Base-by-base conservation (phyloP, 768 basidiomycete genomes). In the Infundibulicybe gibba region DNA sequence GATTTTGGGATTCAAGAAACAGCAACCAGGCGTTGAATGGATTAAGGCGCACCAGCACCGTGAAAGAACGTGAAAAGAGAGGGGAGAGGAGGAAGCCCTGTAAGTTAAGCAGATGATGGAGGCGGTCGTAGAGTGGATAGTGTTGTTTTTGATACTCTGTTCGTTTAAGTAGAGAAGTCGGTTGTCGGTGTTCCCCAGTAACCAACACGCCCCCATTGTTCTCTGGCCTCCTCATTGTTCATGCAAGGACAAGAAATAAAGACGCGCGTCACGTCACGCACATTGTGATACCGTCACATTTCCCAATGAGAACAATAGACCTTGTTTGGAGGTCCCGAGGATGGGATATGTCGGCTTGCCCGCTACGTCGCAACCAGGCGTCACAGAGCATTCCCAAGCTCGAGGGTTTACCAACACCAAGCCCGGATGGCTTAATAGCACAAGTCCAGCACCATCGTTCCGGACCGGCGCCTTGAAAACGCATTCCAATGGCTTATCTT, bases 1-100 rank as follows among this genome's bases (percentile, higher is more conserved):
- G 40, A 44, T 33, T 31, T 30, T 44, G 39, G 33, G 34, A 48
- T 30, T 15, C 19, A 41, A 32, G 11, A 46, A 35, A 33, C 44
- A 40, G 57, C 54, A 47, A 52, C 52, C 50, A 53, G 51, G 46
- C 49, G 47, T 48, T 25, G 38, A 5, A 32, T 47, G 48, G 46
- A 32, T 35, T 32, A 37, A 54, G 54, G 46, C 54, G 56, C 44
- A 49, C 54, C 56, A 56, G 56, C 54, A 58, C 53, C 56, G 45
- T 38, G 14, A 38, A 19, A 10, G 35, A 38, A 53, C 31, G 19
- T n/a, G 33, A 40, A 42, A 43, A 43, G 30, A 49, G 41, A 58
- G 53, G 33, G 53, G 49, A 50, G 42, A 49, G 53, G 43, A 55
- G 41, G 34, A 33, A 41, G 17, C 35, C 14, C n/a, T 14, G n/a